Percentiles rank a stretch among this genome's conserved stretches.
Conservation (phyloP, 148 eudicot genomes). For the Pouteria glomerata region DNA sequence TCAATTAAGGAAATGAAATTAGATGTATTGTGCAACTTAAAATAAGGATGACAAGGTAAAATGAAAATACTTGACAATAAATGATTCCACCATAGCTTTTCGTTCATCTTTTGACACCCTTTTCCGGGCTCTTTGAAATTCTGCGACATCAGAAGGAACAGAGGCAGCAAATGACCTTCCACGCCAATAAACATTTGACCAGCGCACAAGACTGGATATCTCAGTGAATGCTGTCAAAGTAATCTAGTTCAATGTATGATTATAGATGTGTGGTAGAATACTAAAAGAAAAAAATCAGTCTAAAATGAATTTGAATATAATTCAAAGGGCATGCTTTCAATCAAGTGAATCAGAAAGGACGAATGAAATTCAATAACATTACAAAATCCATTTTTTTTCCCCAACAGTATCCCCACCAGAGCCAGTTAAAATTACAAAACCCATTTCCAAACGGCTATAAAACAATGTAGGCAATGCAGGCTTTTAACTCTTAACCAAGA, state of each 20-base stretch:
- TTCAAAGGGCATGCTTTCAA: not conserved
- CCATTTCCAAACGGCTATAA: not conserved
- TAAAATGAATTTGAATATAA: not conserved
- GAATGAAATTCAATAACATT: not conserved
- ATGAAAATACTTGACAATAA: constrained; percentile 19
- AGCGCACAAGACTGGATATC: constrained; percentile 13
- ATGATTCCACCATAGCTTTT: constrained; percentile 23
- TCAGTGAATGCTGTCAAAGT: constrained; percentile 12
- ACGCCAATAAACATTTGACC: constrained; percentile 8
- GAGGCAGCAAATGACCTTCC: constrained; percentile 24
- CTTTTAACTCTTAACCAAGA: not conserved
- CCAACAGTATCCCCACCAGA: too few relatives aligned
- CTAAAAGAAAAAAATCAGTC: too few relatives aligned
- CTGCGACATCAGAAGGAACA: constrained; percentile 11
- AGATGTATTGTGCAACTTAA: not conserved
- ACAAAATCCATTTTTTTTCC: not conserved
- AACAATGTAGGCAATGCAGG: not conserved
- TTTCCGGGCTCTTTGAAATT: constrained; percentile 3
- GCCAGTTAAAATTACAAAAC: not conserved
- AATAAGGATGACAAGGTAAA: not conserved
- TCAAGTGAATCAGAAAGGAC: not conserved
- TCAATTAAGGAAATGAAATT: not conserved
- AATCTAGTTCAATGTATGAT: not conserved
- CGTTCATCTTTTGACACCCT: constrained; percentile 25
- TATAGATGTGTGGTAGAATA: not conserved